A percentile compares a stretch with the other conserved stretches of the same genome.
These are phyloP conservation scores for Salix exigua DNA, from an alignment of 345 rosid genomes.

Conservation along the genomic window DNA sequence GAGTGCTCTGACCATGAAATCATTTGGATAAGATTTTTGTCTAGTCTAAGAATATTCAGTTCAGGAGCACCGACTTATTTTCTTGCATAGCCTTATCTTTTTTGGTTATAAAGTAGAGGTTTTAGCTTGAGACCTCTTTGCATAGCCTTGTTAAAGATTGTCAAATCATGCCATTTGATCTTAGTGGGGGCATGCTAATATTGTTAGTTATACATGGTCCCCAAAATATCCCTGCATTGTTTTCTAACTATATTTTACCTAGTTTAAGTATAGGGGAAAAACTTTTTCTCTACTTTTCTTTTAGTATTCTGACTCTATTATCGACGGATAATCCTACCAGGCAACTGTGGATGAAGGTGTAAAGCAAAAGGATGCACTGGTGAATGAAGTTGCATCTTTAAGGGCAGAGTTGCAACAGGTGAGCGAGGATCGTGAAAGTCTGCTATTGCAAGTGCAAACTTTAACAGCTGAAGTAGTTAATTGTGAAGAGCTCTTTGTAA, in stretches of 20 bases:
- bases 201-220: background rate
- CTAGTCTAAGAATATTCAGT: background rate
- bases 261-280: background rate
- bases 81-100: background rate
- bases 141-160: background rate
- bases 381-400: slow-evolving; percentile 61
- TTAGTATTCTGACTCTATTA: background rate
- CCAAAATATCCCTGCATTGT: background rate
- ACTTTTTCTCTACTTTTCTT: background rate
- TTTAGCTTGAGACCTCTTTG: background rate
- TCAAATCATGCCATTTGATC: background rate
- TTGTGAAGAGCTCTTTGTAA: slow-evolving; percentile 59
- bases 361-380: slow-evolving; percentile 63
- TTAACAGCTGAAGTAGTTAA: slow-evolving; percentile 51
- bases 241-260: background rate
- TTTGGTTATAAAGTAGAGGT: too few relatives aligned
- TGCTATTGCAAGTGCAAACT: slow-evolving; percentile 45
- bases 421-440: slow-evolving; percentile 64
- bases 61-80: background rate
- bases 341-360: slow-evolving; percentile 67
- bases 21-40: background rate
- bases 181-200: background rate
- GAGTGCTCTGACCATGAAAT: background rate
- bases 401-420: slow-evolving; percentile 63
- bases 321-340: slow-evolving; percentile 31